Conservation (phyloP, 805 yeast species). For the Candida rishiriensis region DNA sequence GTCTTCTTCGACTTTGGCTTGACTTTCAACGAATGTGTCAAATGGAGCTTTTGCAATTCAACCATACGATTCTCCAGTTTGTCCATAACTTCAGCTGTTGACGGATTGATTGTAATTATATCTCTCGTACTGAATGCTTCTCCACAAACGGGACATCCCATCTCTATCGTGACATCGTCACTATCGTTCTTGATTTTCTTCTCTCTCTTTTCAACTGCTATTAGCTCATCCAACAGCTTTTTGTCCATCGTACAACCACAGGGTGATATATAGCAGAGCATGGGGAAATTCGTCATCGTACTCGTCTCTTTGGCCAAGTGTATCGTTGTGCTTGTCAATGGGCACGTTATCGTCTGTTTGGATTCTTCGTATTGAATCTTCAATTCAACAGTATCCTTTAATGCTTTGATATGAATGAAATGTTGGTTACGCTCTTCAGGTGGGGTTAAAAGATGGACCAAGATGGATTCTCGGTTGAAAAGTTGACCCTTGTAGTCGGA, state of each 20-base stretch:
- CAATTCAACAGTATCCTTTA: conserved; percentile 31
- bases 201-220: conserved; percentile 4
- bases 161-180: not conserved
- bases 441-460: conserved; percentile 49
- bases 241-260: conserved; percentile 41
- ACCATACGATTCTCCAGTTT: conserved; percentile 11
- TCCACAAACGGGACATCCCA: conserved; percentile 41
- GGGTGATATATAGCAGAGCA: conserved; percentile 39
- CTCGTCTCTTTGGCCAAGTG: conserved; percentile 28
- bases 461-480: conserved; percentile 57
- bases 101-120: conserved; percentile 31
- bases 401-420: conserved; percentile 29
- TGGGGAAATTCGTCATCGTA: conserved; percentile 5
- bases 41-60: conserved; percentile 18
- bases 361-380: conserved; percentile 15
- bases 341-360: conserved; percentile 31
- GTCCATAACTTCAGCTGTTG: conserved; percentile 3
- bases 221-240: conserved; percentile 26
- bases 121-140: conserved; percentile 12
- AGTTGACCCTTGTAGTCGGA: conserved; percentile 66
- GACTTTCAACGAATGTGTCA: conserved; percentile 33
- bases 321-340: conserved; percentile 33
- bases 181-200: not conserved
- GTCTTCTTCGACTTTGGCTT: too few relatives aligned
- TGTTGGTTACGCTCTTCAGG: conserved; percentile 9